phyloP scores from a whole-genome alignment of 768 basidiomycete species.

The Leccinum subtestaceum region DNA sequence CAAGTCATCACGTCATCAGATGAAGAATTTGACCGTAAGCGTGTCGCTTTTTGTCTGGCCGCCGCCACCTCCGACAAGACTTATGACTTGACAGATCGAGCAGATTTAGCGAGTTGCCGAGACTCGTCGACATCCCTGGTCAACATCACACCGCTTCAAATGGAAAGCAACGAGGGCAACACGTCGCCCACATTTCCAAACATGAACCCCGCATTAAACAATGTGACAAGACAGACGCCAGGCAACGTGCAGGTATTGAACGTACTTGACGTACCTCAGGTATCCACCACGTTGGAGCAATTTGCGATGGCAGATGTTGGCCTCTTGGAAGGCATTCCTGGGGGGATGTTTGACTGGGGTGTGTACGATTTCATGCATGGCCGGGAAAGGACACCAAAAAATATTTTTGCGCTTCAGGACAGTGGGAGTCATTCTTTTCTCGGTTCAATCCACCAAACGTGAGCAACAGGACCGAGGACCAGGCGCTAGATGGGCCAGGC shows the following conservation, averaged over 20 bases:
- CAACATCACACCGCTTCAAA: constrained; percentile 51
- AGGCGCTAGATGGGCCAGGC: background rate
- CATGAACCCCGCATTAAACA: constrained; percentile 77
- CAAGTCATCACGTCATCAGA: constrained; percentile 51
- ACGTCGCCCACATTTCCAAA: constrained; percentile 41
- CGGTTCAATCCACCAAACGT: constrained; percentile 40
- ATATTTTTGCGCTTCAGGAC: constrained; percentile 43
- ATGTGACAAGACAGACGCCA: constrained; percentile 31
- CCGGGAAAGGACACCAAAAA: background rate
- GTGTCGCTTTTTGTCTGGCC: constrained; percentile 16
- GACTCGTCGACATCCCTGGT: constrained; percentile 44
- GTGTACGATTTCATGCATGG: constrained; percentile 31
- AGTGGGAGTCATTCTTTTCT: constrained; percentile 82
- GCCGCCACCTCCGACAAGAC: background rate
- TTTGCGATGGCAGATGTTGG: constrained; percentile 65
- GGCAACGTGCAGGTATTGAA: constrained; percentile 77
- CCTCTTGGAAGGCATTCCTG: constrained; percentile 76
- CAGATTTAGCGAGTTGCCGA: constrained; percentile 12
- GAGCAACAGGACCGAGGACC: constrained; percentile 3
- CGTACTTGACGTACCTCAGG: constrained; percentile 59
- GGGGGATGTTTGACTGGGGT: constrained; percentile 89
- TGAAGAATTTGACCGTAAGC: constrained; percentile 52
- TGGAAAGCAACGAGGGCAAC: constrained; percentile 29
- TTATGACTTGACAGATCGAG: constrained; percentile 9
- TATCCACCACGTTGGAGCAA: constrained; percentile 55